These are phyloP conservation scores for Paramecium pentaurelia DNA, from an alignment of 73 alveolate genomes.

Conservation along the genomic window DNA sequence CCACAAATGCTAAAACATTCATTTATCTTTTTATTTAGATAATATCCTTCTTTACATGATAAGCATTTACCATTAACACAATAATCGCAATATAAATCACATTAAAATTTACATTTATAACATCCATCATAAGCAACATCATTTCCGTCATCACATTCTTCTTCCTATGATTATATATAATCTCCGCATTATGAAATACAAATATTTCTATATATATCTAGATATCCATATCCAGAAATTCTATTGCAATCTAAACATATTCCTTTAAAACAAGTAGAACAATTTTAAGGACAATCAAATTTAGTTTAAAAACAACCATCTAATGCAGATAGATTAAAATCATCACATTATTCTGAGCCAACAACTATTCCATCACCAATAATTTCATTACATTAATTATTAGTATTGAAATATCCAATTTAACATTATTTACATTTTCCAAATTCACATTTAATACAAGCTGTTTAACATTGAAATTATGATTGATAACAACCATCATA, in stretches of 20 bases:
- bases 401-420: background rate
- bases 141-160: background rate
- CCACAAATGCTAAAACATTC: background rate
- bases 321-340: background rate
- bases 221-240: background rate
- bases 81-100: background rate
- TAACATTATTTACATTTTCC: background rate
- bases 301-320: conserved; percentile 61
- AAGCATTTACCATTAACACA: background rate
- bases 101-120: background rate
- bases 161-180: background rate
- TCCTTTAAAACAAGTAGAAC: background rate
- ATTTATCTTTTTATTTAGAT: background rate
- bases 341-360: conserved; percentile 63
- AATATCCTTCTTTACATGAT: background rate
- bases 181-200: background rate
- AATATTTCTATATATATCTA: background rate
- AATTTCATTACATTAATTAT: background rate
- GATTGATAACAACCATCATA: background rate
- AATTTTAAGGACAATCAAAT: background rate
- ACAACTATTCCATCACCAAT: conserved; percentile 43
- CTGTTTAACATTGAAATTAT: background rate
- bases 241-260: background rate
- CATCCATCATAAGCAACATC: background rate
- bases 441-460: background rate